Evolutionary conservation across 129 eudicot genomes (phyloP), one percentile per base, ranked within the genome.

Genomic region (Solidago caesia): DNA sequence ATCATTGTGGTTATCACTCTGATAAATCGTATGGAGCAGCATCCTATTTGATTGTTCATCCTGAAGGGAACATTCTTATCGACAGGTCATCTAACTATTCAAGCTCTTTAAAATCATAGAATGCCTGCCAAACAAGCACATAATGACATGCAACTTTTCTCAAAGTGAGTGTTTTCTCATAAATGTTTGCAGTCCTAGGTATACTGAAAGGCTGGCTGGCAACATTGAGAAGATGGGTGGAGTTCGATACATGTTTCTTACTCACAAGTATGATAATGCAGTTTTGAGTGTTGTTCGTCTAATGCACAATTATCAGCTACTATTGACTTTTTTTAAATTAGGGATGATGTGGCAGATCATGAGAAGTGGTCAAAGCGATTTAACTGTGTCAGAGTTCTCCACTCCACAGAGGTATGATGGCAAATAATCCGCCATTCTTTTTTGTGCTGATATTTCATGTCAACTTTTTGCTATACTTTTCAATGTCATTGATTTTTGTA

Each of bases 311-410:
- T 67, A 16, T 75, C 8, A 26, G 7, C 57, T 51, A 29, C 48
- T 46, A 63, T 27, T 46, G 45, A 69, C 70, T 64, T 74, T 7
- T 53, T 75, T 64, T 68, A 52, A 41, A 75, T 71, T 82, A 89
- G 96, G 90, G 96, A 89, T 83, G 92, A 89, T 72, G 86, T 89
- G 68, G 96, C 92, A 65, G 96, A 89, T 81, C 92, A 89, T 64
- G 78, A 74, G 67, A 85, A 87, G 77, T 89, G 96, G 92, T 83
- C 92, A 8, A 70, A 83, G 66, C 80, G 82, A 66, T 80, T 89
- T 55, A 70, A 64, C 11, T 89, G 96, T 79, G 74, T 72, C 26
- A 81, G 96, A 77, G 83, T 89, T 69, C 79, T 89, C 67, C 92
- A 89, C 84, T 68, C 83, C 7, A 74, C 74, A 45, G 96, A 89